Base-by-base conservation (phyloP, 1,139 yeast species). In the Magnusiomyces ingens region DNA sequence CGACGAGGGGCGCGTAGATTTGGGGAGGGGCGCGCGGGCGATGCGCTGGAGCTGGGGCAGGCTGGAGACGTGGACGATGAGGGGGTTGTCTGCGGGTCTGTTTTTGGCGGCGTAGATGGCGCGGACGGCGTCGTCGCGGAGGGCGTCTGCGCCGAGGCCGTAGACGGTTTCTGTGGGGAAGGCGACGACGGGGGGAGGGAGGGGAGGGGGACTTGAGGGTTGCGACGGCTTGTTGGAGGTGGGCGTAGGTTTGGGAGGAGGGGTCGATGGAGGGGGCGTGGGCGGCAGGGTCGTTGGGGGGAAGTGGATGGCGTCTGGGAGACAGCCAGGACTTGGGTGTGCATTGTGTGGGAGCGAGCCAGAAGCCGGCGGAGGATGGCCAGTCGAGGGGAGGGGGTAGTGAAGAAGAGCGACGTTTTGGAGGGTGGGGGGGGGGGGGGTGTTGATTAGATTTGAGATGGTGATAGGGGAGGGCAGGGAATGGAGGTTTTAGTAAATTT, bases 161-260 rank as follows among this genome's bases (percentile, higher is more conserved):
- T 93, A 93, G 0, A 93, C 99, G 0, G 99, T 93, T 66, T 93
- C 99, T 0, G 99, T 89, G 2, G 99, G 99, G 64, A 93, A 91
- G 0, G 94, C 98, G 15, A 93, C 90, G 0, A 84, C 89, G 32
- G 80, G 72, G 8, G 8, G 32, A 26, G 8, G 32, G 8, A 26
- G 32, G 8, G 8, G 32, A 26, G 8, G 32, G 8, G 2, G 69
- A 67, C 17, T 72, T 69, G 11, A 88, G 69, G 35, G 82, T 74
- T 1, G 69, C 59, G 0, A 91, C 85, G 2, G 95, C 96, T 36
- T 73, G 68, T 10, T 68, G 56, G 1, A 89, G 68, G 57, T 80
- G 79, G 6, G 59, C 54, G 15, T 29, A 36, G 29, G 56, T 55
- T 13, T 36, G 41, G 22, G 53, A 35, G 32, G 46, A 45, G 36